Conservation (phyloP, 768 basidiomycete species). For the Phlebiopsis gigantea region DNA sequence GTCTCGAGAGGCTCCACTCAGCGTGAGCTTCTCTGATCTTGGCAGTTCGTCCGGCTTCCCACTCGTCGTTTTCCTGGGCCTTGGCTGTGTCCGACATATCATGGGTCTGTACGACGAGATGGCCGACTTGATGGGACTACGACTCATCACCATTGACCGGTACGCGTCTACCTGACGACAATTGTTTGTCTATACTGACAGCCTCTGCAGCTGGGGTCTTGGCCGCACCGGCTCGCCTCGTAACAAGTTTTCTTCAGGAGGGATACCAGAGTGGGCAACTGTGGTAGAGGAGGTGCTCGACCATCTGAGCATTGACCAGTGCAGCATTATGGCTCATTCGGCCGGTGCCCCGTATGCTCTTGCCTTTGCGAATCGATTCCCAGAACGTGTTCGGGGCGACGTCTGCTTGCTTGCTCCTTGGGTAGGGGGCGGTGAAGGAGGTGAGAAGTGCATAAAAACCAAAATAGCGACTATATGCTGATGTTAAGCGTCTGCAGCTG, state of each 20-base stretch:
- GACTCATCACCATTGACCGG: constrained; percentile 93
- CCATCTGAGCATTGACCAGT: constrained; percentile 66
- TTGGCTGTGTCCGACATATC: constrained; percentile 92
- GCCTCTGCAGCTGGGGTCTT: constrained; percentile 74
- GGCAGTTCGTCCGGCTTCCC: constrained; percentile 84
- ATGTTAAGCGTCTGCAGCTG: constrained; percentile 37
- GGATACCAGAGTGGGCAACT: constrained; percentile 85
- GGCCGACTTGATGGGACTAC: constrained; percentile 79
- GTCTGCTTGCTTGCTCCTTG: constrained; percentile 91
- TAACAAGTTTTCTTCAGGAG: constrained; percentile 62
- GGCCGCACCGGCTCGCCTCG: constrained; percentile 74
- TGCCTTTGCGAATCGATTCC: constrained; percentile 74
- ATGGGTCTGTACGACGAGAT: constrained; percentile 96
- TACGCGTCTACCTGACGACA: constrained; percentile 28
- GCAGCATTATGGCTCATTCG: constrained; percentile 91
- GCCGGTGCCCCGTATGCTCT: constrained; percentile 94
- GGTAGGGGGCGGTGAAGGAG: constrained; percentile 87
- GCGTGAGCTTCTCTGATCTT: constrained; percentile 90
- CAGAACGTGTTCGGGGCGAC: constrained; percentile 74
- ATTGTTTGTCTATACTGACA: background rate
- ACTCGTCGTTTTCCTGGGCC: constrained; percentile 85
- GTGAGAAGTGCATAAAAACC: constrained; percentile 40
- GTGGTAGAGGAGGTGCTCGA: constrained; percentile 91
- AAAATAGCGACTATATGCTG: background rate
- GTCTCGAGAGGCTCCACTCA: constrained; percentile 65